phyloP scores from a whole-genome alignment of 495 filamentous ascomycete species.

The Sordaria brevicollis region DNA sequence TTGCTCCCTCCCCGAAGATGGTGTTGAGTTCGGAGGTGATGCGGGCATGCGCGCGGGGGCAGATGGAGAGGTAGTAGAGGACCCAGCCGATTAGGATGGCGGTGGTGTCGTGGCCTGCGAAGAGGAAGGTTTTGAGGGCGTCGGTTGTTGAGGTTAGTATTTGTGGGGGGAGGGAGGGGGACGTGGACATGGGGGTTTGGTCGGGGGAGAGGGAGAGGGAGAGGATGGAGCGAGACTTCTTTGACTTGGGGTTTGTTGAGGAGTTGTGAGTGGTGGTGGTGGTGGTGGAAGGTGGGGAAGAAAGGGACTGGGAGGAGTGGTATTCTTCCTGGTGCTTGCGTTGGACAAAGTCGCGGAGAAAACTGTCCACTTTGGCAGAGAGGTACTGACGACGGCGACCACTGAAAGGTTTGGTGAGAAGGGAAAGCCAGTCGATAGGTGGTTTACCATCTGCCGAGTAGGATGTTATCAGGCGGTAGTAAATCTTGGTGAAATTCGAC shows the following conservation, averaged over 20 bases:
- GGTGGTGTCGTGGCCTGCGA: slow-evolving; percentile 43
- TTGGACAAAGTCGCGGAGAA: slow-evolving; percentile 16
- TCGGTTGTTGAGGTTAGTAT: slow-evolving; percentile 16
- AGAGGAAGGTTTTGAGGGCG: slow-evolving; percentile 35
- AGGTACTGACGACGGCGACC: not conserved
- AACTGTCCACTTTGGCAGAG: slow-evolving; percentile 4
- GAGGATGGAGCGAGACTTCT: slow-evolving; percentile 21
- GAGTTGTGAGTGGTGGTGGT: not conserved
- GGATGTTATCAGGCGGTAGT: slow-evolving; percentile 13
- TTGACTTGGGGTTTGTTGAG: too few relatives aligned
- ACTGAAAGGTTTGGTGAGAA: not conserved
- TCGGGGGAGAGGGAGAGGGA: slow-evolving; percentile 19
- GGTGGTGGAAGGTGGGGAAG: not conserved
- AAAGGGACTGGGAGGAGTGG: not conserved
- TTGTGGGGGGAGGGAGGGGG: slow-evolving; percentile 6
- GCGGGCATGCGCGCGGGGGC: slow-evolving; percentile 28
- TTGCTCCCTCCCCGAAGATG: too few relatives aligned
- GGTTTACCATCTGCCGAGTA: slow-evolving; percentile 7
- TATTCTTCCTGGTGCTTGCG: slow-evolving; percentile 11
- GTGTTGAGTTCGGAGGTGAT: slow-evolving; percentile 38
- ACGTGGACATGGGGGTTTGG: too few relatives aligned
- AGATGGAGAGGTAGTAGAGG: slow-evolving; percentile 36
- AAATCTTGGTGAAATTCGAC: slow-evolving; percentile 18
- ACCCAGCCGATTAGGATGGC: slow-evolving; percentile 27
- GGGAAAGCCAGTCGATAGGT: slow-evolving; percentile 14